Evolutionary conservation across 495 filamentous ascomycete species (phyloP).

Genomic region (Neurospora discreta): DNA sequence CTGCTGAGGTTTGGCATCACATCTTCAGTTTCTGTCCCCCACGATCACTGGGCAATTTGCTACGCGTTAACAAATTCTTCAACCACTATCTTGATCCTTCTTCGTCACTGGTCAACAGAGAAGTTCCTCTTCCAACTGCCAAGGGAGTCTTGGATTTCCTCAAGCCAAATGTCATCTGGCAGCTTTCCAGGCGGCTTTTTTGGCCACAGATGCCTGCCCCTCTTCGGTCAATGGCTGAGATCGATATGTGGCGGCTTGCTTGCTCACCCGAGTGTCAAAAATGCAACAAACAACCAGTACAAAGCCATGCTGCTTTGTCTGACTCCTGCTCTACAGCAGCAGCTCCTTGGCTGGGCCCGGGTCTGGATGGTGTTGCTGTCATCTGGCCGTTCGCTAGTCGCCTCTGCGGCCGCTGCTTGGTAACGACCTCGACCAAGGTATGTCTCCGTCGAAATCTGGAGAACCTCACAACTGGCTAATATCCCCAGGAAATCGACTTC

Average conservation of each 20-base stretch:
- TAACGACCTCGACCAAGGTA: constrained; percentile 48
- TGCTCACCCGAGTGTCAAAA: constrained; percentile 44
- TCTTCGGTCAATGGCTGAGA: constrained; percentile 41
- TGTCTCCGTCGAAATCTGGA: constrained; percentile 4
- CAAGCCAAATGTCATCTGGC: constrained; percentile 48
- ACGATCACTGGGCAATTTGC: constrained; percentile 36
- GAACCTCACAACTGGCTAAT: constrained; percentile 8
- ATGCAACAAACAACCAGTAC: constrained; percentile 28
- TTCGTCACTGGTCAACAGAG: constrained; percentile 15
- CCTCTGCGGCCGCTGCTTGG: constrained; percentile 52
- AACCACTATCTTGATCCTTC: constrained; percentile 40
- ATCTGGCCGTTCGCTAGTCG: constrained; percentile 58
- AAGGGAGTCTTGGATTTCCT: constrained; percentile 15
- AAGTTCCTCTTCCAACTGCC: constrained; percentile 12
- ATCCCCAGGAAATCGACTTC: constrained; percentile 51
- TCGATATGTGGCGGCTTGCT: constrained; percentile 53
- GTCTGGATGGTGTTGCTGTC: constrained; percentile 35
- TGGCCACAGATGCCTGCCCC: constrained; percentile 46
- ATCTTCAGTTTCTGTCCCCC: constrained; percentile 44
- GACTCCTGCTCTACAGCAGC: constrained; percentile 8
- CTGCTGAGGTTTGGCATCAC: constrained; percentile 44
- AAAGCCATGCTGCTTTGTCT: background rate
- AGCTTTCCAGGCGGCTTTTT: constrained; percentile 42
- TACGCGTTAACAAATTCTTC: constrained; percentile 42
- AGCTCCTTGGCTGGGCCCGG: constrained; percentile 40